Evolutionary conservation across 108 stramenopile species (phyloP), one percentile per base, ranked within the genome.

Genomic region (Skeletonema grethae): DNA sequence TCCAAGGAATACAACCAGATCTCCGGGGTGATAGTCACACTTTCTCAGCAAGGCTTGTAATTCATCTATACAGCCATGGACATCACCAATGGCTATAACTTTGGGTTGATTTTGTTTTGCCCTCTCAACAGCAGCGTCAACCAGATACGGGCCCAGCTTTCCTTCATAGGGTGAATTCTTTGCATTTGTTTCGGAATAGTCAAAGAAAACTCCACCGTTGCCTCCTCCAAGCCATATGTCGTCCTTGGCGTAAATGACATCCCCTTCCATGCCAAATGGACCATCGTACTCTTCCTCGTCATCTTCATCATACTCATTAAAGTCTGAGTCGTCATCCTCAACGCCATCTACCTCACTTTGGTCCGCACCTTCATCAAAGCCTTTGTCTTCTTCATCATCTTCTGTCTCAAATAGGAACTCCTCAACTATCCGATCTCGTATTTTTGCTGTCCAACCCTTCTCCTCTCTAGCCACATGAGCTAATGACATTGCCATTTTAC

Each of bases 31-130:
- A 2, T 70, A 65, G 35, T 77, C 59, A 41, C 87, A 87, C 9
- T 75, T 57, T 64, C 82, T 65, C 25, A 48, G 28, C 2, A 75
- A 32, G n/a, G 90, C 91, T 66, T 86, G n/a, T 13, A 93, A 67
- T 70, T 96, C 95, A 12, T 82, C 78, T 43, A 86, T 77, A 60
- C 95, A 96, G 8, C 95, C 95, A 70, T 96, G 95, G 11, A 96
- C 89, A 69, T 96, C 95, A 13, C 95, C 95, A 59, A 96, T 79
- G n/a, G 93, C 85, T 10, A 96, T 95, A 3, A 95, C 86, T 22
- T 86, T 78, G 3, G 90, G 93, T 11, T 91, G 93, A 30, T 85
- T 73, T 65, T 91, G 79, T 41, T 73, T 84, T 36, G 88, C 90
- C 50, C 87, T 82, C 62, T 88, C 72, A 9, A 63, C 61, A 20